Percentiles rank a stretch among this genome's conserved stretches.
Conservation (phyloP, 306 rosid genomes). For the Vigna hirtella region DNA sequence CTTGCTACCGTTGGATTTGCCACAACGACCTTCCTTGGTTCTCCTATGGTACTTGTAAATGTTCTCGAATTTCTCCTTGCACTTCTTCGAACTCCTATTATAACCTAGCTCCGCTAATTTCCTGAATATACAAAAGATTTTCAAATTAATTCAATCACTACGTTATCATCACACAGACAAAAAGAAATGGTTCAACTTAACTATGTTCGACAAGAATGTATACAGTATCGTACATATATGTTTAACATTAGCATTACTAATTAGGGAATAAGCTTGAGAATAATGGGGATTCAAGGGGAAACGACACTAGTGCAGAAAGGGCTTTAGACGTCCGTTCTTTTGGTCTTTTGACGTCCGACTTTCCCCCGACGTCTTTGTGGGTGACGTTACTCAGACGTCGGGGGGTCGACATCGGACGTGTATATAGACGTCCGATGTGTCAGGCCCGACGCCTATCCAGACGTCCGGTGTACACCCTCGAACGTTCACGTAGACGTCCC, state of each 20-base stretch:
- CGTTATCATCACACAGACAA: background rate
- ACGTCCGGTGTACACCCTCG: no score
- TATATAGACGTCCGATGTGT: no score
- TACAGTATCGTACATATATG: background rate
- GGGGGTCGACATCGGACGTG: no score
- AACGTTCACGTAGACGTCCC: no score
- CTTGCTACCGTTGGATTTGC: constrained; percentile 53
- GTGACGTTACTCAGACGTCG: no score
- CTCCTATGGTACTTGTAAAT: constrained; percentile 82
- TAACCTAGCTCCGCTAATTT: constrained; percentile 77
- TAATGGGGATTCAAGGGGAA: background rate
- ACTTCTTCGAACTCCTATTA: constrained; percentile 67
- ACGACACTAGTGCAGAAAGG: background rate
- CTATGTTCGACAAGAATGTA: background rate
- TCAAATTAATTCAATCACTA: constrained; percentile 33
- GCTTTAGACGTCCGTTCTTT: no score
- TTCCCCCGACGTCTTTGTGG: no score
- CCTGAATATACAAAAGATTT: constrained; percentile 44
- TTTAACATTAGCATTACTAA: background rate
- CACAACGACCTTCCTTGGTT: constrained; percentile 65
- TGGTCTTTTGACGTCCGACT: no score
- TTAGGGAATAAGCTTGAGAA: background rate
- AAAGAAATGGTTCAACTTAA: background rate
- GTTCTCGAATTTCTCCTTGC: constrained; percentile 93
- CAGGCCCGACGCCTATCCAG: no score